Base-by-base conservation (phyloP, 2,329 filamentous ascomycete species). In the Aureobasidium musti region DNA sequence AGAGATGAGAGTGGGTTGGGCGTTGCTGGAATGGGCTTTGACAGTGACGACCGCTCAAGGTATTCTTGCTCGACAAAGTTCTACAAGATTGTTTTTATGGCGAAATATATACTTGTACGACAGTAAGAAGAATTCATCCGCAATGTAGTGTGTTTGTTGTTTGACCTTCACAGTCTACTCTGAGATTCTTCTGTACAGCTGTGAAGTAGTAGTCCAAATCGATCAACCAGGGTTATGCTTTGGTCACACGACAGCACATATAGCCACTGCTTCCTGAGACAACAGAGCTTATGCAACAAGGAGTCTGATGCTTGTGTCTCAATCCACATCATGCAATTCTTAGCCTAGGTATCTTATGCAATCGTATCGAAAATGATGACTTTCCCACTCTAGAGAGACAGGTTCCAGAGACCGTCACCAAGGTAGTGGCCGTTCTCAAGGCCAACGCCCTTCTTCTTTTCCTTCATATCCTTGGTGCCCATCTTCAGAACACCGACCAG, bases 381-480 rank as follows among this genome's bases (percentile, higher is more conserved):
- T 10, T 10, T n/a, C 30, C 14, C 26, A 28, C 28, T 57, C 8
- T 41, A 63, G 72, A 86, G 76, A 69, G 80, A 79, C 76, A 96
- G 76, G 72, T 84, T 91, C 95, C 95, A 99, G 72, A 99, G 80
- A 21, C 94, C 95, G 82, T 99, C 95, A 0, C 95, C 95, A 64
- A 98, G 77, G 81, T 89, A 98, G 84, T 99, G 95, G 37, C 91
- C 91, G 68, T 92, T 90, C 81, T 98, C 94, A 71, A 98, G 91
- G 19, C 93, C 95, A 6, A 93, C 91, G 0, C 95, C 95, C 82
- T 98, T 98, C 71, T 92, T 92, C 81, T 94, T 94, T 71, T 87
- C 89, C 85, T 95, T 97, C 77, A 97, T 93, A 79, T 97, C 92
- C 78, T 89, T 88, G 0, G 95, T 97, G 3, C 92, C 90, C 74